Evolutionary conservation across 2,329 filamentous ascomycete genomes (phyloP), one percentile per base, ranked within the genome.

Genomic region (Paracorniculantispora psalliotae): DNA sequence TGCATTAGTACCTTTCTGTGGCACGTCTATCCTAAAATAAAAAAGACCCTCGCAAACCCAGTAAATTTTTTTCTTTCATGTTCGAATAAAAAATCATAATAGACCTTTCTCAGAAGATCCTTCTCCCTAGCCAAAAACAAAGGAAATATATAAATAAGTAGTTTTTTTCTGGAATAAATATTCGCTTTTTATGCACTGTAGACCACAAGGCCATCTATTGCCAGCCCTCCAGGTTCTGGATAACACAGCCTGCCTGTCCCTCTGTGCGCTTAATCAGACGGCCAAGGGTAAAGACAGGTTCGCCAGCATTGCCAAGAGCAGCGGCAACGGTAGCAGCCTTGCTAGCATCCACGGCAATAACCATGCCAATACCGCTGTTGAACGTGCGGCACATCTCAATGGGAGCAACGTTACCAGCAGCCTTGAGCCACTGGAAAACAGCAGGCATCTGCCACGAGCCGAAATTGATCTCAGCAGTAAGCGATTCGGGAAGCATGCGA

Each of bases 281-380:
- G 17, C 93, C 94, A 61, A 97, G 85, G 26, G 77, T 81, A 70
- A 83, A 91, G 3, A 96, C 91, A 60, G 78, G 87, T 80, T 97
- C 92, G 17, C 90, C 90, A 48, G 83, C 80, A 26, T 77, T 78
- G 67, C 85, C 79, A 23, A 97, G 77, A 47, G 83, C 76, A 55
- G 78, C 73, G 21, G 78, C 78, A 2, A 90, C 86, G 39, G 80
- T 77, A 6, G 83, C 80, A 1, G 80, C 90, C 65, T 89, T 82
- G 35, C 77, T 80, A 59, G 82, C 77, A 28, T 82, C 83, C 2
- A 97, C 91, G 5, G 92, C 91, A 30, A 92, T 79, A 6, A 97
- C 90, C 92, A 99, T 97, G 49, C 94, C 94, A 47, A 99, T 78
- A 53, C 94, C 94, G 8, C 89, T 92, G 78, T 99, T 99, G 82